Percentiles rank a stretch among this genome's conserved stretches.
phyloP scores from a whole-genome alignment of 352 stramenopile species.

The Pythium sp. region DNA sequence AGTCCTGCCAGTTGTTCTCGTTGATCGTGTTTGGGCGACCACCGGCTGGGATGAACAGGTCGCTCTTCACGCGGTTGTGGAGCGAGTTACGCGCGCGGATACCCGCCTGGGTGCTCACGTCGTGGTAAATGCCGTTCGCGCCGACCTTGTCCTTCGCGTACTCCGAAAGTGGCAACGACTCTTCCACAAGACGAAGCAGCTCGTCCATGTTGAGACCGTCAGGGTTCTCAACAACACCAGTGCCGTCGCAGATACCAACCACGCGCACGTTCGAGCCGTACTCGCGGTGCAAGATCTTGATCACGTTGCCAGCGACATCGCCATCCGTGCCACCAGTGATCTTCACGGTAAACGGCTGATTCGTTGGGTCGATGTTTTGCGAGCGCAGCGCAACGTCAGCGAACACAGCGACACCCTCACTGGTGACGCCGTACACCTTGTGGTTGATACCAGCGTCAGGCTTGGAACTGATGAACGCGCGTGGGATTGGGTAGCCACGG shows the following conservation, averaged over 20 bases:
- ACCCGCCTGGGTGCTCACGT: conserved; percentile 67
- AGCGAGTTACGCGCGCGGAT: conserved; percentile 96
- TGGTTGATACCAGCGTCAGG: conserved; percentile 83
- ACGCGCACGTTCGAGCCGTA: conserved; percentile 93
- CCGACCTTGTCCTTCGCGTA: conserved; percentile 55
- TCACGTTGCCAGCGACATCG: conserved; percentile 97
- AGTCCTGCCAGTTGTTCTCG: conserved; percentile 82
- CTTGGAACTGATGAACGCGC: conserved; percentile 86
- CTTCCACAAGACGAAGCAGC: conserved; percentile 92
- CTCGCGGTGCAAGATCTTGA: conserved; percentile 96
- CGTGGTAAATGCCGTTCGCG: conserved; percentile 72
- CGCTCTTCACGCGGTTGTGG: conserved; percentile 94
- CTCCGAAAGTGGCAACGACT: conserved; percentile 87
- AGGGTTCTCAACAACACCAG: conserved; percentile 94
- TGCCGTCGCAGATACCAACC: conserved; percentile 89
- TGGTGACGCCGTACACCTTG: conserved; percentile 86
- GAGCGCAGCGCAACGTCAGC: conserved; percentile 72
- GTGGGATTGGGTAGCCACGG: conserved; percentile 74
- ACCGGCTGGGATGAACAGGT: conserved; percentile 82
- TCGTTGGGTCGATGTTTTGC: conserved; percentile 74
- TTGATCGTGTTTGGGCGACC: conserved; percentile 85
- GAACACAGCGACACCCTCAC: conserved; percentile 79
- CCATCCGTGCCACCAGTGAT: conserved; percentile 96
- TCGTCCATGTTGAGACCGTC: conserved; percentile 93
- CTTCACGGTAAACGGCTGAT: conserved; percentile 75